Evolutionary conservation across 2,329 filamentous ascomycete species (phyloP).

Genomic region (Bipolaris zeicola): DNA sequence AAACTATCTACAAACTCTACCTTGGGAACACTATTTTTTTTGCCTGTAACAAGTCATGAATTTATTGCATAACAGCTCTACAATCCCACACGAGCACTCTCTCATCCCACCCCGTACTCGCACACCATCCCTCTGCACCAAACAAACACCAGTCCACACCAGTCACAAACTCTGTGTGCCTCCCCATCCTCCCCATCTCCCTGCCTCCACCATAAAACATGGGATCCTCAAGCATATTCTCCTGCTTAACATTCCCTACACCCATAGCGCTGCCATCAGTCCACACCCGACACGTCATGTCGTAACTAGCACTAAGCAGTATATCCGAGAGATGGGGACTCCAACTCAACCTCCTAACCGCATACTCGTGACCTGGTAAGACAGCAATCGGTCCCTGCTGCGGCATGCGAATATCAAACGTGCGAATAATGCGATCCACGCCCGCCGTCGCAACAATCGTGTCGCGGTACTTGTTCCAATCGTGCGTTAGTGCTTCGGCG

Average conservation of each 20-base stretch:
- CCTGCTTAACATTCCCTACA: conserved; percentile 39
- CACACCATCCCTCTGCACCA: conserved; percentile 92
- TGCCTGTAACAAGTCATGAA: neutral
- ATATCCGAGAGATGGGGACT: conserved; percentile 92
- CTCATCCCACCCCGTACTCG: conserved; percentile 94
- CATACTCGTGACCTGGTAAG: conserved; percentile 87
- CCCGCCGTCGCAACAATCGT: conserved; percentile 84
- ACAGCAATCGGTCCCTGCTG: conserved; percentile 72
- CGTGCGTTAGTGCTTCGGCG: conserved; percentile 86
- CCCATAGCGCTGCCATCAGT: conserved; percentile 72
- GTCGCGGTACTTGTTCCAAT: conserved; percentile 98
- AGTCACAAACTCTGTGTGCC: conserved; percentile 94
- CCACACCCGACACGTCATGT: conserved; percentile 97
- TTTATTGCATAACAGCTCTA: conserved; percentile 62
- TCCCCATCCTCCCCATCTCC: conserved; percentile 85
- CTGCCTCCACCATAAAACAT: conserved; percentile 60
- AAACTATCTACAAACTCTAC: neutral
- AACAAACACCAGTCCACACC: conserved; percentile 99
- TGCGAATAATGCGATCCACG: conserved; percentile 84
- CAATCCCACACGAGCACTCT: conserved; percentile 91
- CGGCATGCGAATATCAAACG: conserved; percentile 85
- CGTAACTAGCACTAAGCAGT: conserved; percentile 87
- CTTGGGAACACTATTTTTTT: neutral
- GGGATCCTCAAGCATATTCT: conserved; percentile 43
- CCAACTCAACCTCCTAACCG: conserved; percentile 84